Base-by-base conservation (phyloP, 805 yeast species). In the Saccharomyces jurei region DNA sequence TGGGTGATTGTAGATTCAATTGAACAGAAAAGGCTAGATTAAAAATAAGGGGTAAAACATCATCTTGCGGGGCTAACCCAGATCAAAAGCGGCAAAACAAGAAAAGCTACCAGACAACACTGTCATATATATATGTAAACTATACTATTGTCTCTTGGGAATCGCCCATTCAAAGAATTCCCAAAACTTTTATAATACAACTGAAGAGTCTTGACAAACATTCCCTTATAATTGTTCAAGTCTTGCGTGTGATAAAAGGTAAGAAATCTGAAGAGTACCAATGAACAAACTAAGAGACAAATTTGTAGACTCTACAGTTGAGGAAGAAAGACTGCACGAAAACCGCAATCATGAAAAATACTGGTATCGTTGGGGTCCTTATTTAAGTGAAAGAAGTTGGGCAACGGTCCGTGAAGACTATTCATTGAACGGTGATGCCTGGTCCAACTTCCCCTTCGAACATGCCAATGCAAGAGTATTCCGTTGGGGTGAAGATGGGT, bases 401-500 rank as follows among this genome's bases (percentile, higher is more conserved):
- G 75, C 88, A 36, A 81, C 89, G 1, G 94, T 87, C 6, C 75
- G 97, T 56, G 97, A 90, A 70, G 97, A 89, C 67, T 90, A 90
- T 69, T 86, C 96, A 0, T 76, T 72, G 52, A 80, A 83, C 60
- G 97, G 97, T 47, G 89, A 89, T 61, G 96, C 97, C 3, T 90
- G 97, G 97, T 78, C 83, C 46, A 82, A 83, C 62, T 91, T 90
- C 71, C 88, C 95, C 10, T 89, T 89, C 68, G 96, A 89, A 57
- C 89, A 88, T 58, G 86, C 95, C 1, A 77, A 82, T 56, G 79
- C 90, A 21, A 75, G 97, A 60, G 82, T 88, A 14, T 90, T 87
- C 69, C 76, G 97, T 46, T 90, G 97, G 97, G 96, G 96, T 49
- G 97, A 91, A 70, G 97, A 90, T 67, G 97, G 97, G 1, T 74